These are phyloP conservation scores for Nigrospora osmanthi DNA, from an alignment of 2,329 filamentous ascomycete genomes.

Conservation along the genomic window DNA sequence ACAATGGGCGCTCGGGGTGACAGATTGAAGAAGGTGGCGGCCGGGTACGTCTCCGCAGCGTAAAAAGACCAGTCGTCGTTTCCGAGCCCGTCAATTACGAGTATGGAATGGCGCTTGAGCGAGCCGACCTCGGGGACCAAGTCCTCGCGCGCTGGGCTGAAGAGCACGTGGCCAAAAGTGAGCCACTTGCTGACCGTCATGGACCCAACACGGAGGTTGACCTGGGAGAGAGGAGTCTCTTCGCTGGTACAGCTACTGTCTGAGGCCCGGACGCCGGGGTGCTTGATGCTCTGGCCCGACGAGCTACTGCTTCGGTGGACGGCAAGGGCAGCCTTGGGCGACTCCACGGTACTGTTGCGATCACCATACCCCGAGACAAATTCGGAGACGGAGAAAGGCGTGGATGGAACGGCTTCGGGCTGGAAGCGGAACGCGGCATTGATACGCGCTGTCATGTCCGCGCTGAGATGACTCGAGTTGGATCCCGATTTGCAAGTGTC, in stretches of 20 bases:
- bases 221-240: slow-evolving; percentile 58
- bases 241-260: slow-evolving; percentile 40
- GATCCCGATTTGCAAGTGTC: slow-evolving; percentile 23
- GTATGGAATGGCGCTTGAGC: slow-evolving; percentile 53
- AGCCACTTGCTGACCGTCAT: slow-evolving; percentile 86
- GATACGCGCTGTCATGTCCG: slow-evolving; percentile 45
- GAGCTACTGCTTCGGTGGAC: slow-evolving; percentile 15
- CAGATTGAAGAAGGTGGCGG: slow-evolving; percentile 69
- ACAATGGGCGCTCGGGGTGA: slow-evolving; percentile 49
- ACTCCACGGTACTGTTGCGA: slow-evolving; percentile 20
- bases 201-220: slow-evolving; percentile 71
- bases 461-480: slow-evolving; percentile 44
- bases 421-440: slow-evolving; percentile 36
- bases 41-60: slow-evolving; percentile 70
- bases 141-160: slow-evolving; percentile 71
- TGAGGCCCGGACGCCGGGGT: slow-evolving; percentile 27
- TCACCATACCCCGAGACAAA: slow-evolving; percentile 31
- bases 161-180: slow-evolving; percentile 74
- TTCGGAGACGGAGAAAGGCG: slow-evolving; percentile 34
- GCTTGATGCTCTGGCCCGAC: slow-evolving; percentile 18
- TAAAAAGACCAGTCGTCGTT: slow-evolving; percentile 87
- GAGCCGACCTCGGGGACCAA: slow-evolving; percentile 44
- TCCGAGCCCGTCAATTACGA: slow-evolving; percentile 78
- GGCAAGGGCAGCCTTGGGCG: slow-evolving; percentile 4
- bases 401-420: slow-evolving; percentile 29